Evolutionary conservation across 2,329 filamentous ascomycete species (phyloP).

Genomic region (Diaporthe destruens): DNA sequence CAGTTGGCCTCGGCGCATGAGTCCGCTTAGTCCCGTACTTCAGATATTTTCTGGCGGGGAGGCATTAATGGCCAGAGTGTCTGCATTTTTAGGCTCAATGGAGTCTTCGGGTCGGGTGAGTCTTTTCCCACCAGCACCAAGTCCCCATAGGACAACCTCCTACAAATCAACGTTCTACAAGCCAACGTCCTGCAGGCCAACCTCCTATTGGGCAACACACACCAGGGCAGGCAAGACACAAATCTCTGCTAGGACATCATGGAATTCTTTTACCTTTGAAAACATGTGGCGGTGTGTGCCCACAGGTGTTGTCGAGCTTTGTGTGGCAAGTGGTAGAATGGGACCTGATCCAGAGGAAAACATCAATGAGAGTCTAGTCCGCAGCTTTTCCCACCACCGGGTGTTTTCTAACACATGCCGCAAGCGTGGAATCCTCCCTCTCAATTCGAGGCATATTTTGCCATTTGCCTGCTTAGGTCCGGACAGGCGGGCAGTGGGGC

Average conservation of each 20-base stretch:
- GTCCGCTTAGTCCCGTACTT: background rate
- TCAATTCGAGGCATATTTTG: background rate
- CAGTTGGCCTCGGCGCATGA: background rate
- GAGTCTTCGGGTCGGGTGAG: background rate
- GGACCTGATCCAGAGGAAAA: no score
- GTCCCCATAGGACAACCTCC: no score
- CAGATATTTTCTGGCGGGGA: background rate
- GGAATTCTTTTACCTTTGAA: no score
- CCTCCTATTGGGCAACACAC: no score
- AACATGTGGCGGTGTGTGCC: no score
- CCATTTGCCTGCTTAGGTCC: background rate
- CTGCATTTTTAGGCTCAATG: conserved; percentile 25
- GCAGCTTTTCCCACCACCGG: background rate
- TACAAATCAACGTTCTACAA: no score
- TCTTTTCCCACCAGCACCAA: background rate
- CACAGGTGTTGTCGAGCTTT: no score
- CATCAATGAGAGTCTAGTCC: background rate
- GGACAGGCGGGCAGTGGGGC: background rate
- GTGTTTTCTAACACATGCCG: background rate
- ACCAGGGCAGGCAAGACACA: no score
- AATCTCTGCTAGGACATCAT: no score
- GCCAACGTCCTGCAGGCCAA: no score
- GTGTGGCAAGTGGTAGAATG: no score
- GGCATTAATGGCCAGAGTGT: conserved; percentile 13
- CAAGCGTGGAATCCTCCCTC: no score